phyloP scores from a whole-genome alignment of 768 basidiomycete species.

The Calocybe indica region DNA sequence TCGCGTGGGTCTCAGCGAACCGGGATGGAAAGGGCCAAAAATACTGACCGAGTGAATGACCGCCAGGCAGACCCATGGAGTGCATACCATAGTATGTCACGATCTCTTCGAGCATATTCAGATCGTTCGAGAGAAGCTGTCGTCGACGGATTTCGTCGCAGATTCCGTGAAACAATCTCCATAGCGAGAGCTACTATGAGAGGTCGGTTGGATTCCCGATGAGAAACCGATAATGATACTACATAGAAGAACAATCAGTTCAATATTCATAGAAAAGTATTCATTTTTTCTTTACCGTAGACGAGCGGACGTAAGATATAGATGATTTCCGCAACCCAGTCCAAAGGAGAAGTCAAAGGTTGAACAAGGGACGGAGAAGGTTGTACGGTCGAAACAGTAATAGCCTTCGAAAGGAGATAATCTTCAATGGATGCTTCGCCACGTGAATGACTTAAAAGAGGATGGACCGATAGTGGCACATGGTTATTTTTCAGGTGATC shows the following conservation, averaged over 20 bases:
- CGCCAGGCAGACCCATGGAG: slow-evolving; percentile 85
- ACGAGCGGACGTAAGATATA: slow-evolving; percentile 69
- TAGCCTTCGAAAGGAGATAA: slow-evolving; percentile 75
- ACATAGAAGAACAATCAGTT: slow-evolving; percentile 7
- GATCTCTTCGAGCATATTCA: slow-evolving; percentile 80
- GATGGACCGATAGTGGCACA: slow-evolving; percentile 56
- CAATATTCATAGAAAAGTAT: slow-evolving; percentile 5
- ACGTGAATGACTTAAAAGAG: slow-evolving; percentile 49
- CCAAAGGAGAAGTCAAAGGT: slow-evolving; percentile 53
- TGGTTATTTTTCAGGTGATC: slow-evolving; percentile 81
- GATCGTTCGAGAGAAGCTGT: slow-evolving; percentile 61
- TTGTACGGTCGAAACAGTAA: slow-evolving; percentile 67
- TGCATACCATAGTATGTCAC: slow-evolving; percentile 79
- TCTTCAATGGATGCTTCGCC: slow-evolving; percentile 61
- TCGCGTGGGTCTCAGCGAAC: no score
- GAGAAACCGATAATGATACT: slow-evolving; percentile 38
- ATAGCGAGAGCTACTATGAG: slow-evolving; percentile 59
- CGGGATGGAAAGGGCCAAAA: slow-evolving; percentile 1
- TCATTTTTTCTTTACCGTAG: slow-evolving; percentile 50
- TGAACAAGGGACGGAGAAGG: slow-evolving; percentile 63
- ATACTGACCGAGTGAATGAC: slow-evolving; percentile 59
- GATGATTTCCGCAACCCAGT: slow-evolving; percentile 72
- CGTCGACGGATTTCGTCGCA: slow-evolving; percentile 61
- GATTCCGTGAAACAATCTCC: slow-evolving; percentile 67
- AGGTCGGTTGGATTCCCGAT: slow-evolving; percentile 53